These are phyloP conservation scores for Calocybe indica DNA, from an alignment of 768 basidiomycete genomes.

Conservation along the genomic window DNA sequence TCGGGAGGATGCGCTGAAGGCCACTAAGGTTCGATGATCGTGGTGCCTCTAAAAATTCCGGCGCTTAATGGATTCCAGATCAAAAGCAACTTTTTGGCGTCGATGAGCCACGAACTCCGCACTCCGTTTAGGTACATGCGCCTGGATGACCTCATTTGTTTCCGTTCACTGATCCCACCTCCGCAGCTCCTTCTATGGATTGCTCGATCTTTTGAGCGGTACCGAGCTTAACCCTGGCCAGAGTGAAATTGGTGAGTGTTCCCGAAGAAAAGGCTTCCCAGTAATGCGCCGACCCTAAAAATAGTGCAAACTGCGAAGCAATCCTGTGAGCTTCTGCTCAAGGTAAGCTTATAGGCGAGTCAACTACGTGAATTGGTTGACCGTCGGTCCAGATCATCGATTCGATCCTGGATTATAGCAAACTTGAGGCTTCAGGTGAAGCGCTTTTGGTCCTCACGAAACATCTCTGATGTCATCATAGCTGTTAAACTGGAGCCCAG, in stretches of 20 bases:
- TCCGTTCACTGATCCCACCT: neutral
- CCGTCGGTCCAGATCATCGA: conserved; percentile 55
- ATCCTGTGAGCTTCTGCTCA: conserved; percentile 68
- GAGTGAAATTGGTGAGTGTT: conserved; percentile 53
- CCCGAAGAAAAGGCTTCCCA: too few species aligned
- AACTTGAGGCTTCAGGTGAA: conserved; percentile 67
- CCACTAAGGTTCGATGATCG: conserved; percentile 51
- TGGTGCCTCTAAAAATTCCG: neutral
- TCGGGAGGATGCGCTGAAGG: conserved; percentile 67
- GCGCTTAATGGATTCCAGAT: conserved; percentile 33
- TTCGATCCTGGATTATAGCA: conserved; percentile 75
- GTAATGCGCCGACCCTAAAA: neutral
- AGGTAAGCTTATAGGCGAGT: conserved; percentile 28
- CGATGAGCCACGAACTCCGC: conserved; percentile 74
- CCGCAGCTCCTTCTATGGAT: conserved; percentile 65
- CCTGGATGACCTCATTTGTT: too few species aligned
- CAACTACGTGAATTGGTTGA: neutral
- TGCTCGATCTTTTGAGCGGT: conserved; percentile 67
- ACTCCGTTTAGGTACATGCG: conserved; percentile 66
- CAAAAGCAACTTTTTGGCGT: conserved; percentile 72
- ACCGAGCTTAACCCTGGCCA: conserved; percentile 67
- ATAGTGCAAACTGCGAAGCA: conserved; percentile 73
- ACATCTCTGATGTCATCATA: conserved; percentile 16
- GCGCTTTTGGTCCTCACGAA: neutral
- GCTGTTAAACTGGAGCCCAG: conserved; percentile 68